phyloP scores from a whole-genome alignment of 2,329 filamentous ascomycete genomes.

The Colletotrichum trifolii region DNA sequence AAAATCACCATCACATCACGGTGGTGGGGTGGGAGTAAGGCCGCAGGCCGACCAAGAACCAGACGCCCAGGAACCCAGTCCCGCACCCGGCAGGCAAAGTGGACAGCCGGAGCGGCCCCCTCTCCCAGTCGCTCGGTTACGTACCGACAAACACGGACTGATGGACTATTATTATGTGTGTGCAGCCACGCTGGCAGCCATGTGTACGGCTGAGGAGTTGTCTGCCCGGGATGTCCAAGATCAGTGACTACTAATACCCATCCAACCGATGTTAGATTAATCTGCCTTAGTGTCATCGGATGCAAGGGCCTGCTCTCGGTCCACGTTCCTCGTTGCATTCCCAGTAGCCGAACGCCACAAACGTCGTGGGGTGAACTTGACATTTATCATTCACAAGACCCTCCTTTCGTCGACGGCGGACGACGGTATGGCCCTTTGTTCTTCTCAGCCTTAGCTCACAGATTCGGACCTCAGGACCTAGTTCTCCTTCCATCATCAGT shows the following conservation, averaged over 20 bases:
- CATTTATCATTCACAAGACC: conserved; percentile 27
- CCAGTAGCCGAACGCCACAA: conserved; percentile 25
- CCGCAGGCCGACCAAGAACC: conserved; percentile 1
- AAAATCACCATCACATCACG: conserved; percentile 16
- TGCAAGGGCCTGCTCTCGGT: conserved; percentile 25
- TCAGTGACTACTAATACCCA: conserved; percentile 15
- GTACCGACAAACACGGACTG: conserved; percentile 8
- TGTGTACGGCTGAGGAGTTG: too few species aligned
- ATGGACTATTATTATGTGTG: too few species aligned
- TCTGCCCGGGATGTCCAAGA: conserved; percentile 11
- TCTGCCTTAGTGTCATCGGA: conserved; percentile 27
- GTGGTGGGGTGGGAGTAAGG: conserved; percentile 6
- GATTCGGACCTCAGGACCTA: not conserved
- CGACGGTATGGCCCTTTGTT: not conserved
- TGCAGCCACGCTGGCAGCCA: too few species aligned
- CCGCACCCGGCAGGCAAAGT: conserved; percentile 29
- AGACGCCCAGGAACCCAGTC: conserved; percentile 26
- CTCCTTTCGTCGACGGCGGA: conserved; percentile 11
- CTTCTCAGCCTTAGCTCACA: not conserved
- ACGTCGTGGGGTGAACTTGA: conserved; percentile 16
- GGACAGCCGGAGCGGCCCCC: conserved; percentile 12
- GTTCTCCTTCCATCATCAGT: not conserved
- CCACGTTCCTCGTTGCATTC: conserved; percentile 16
- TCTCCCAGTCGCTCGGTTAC: conserved; percentile 18
- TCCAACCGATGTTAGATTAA: conserved; percentile 27